These are phyloP conservation scores for Beta vulgaris DNA, from an alignment of 148 eudicot species.

Conservation along the genomic window DNA sequence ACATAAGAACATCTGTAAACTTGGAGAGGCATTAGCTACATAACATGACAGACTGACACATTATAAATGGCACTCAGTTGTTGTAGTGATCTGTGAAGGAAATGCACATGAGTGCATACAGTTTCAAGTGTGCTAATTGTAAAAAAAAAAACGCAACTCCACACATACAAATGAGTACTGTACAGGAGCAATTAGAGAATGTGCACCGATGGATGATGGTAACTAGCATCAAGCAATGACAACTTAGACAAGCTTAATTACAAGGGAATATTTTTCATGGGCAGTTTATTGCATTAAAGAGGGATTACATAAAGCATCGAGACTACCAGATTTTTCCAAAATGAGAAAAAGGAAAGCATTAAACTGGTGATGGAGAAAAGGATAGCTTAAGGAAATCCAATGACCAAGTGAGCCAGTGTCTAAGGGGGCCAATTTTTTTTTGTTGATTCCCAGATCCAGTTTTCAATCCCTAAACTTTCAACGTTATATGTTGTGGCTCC, in stretches of 20 bases:
- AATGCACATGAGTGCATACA: neutral
- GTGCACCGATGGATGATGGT: neutral
- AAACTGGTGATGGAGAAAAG: neutral
- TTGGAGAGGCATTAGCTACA: neutral
- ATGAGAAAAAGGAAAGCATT: neutral
- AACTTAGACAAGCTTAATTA: neutral
- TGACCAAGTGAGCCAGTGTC: neutral
- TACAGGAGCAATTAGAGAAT: neutral
- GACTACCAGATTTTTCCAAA: neutral
- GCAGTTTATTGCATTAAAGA: neutral
- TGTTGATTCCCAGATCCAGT: neutral
- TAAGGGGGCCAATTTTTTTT: neutral
- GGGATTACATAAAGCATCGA: neutral
- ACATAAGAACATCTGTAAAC: neutral
- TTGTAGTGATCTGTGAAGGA: neutral
- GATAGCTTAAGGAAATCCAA: neutral
- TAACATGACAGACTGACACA: neutral
- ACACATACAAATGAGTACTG: no score
- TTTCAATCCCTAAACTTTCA: neutral
- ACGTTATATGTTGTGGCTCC: neutral
- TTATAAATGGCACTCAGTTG: neutral
- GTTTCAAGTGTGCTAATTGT: neutral
- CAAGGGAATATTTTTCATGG: neutral
- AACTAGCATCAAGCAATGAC: neutral
- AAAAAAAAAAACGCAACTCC: neutral